Evolutionary conservation across 495 filamentous ascomycete species (phyloP), one percentile per base, ranked within the genome.

Genomic region (Pyrenopolyporus hunteri): DNA sequence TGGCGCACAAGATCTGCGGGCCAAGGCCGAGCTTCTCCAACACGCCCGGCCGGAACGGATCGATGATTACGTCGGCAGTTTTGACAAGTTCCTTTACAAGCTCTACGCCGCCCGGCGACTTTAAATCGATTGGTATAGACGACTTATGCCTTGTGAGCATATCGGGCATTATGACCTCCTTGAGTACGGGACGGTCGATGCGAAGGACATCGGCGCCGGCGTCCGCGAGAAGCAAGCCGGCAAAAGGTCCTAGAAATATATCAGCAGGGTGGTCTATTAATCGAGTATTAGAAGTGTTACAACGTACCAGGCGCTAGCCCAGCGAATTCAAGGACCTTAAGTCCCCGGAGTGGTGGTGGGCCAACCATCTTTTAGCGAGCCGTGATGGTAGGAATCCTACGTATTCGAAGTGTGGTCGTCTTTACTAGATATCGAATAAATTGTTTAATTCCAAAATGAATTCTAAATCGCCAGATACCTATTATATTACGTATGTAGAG

Each of bases 41-140:
- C 5, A 95, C 89, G 10, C 91, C 91, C 0, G 93, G 93, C 0
- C 93, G 89, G 79, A 89, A 97, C 4, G 93, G 93, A 73, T 98
- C 93, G 66, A 98, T 93, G 10, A 97, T 73, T 33, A 97, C 77
- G 72, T 97, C 92, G 44, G 87, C 83, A 10, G 75, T 66, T 2
- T 72, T 69, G 8, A 88, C 77, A 7, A 97, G 78, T 40, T 79
- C 73, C 55, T 86, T 85, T 25, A 97, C 71, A 1, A 97, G 74
- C 1, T 77, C 73, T 8, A 87, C 71, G 2, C 87, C 90, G 6
- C 70, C 57, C 1, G 82, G 46, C 11, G 85, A 83, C 60, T 92
- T 94, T 9, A 97, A 79, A 73, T 97, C 83, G 9, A 97, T 72
- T 13, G 82, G 82, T 53, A 97, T 83, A 49, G 89, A 93, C 54